Conservation (phyloP, 805 yeast species). For the Starmerella riodocensis region DNA sequence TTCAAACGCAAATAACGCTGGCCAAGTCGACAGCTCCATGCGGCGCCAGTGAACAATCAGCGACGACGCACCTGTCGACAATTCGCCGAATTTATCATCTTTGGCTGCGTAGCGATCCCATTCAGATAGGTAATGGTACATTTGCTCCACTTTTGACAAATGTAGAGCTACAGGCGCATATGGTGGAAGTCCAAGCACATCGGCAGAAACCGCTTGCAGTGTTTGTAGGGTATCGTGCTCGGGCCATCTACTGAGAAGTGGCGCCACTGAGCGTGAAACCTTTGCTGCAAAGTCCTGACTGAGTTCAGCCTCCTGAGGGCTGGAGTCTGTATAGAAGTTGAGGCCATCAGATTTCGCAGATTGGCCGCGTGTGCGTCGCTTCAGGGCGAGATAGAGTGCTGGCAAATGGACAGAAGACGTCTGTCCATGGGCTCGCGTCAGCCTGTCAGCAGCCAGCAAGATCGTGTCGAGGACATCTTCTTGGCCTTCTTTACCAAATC, state of each 20-base stretch:
- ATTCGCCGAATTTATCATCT: constrained; percentile 48
- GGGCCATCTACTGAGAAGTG: constrained; percentile 64
- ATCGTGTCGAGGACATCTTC: not conserved
- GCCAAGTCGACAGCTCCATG: constrained; percentile 79
- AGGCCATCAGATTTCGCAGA: constrained; percentile 27
- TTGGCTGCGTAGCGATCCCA: constrained; percentile 89
- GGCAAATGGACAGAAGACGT: constrained; percentile 9
- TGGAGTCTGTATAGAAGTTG: constrained; percentile 54
- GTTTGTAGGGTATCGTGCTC: constrained; percentile 83
- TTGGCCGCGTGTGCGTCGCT: not conserved
- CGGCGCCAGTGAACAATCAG: constrained; percentile 85
- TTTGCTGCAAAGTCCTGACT: constrained; percentile 41
- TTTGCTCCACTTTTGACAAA: constrained; percentile 72
- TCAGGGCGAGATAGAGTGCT: constrained; percentile 13
- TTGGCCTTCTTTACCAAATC: not conserved
- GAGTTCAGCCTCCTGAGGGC: constrained; percentile 44
- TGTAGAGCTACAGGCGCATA: constrained; percentile 63
- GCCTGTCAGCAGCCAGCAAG: constrained; percentile 1
- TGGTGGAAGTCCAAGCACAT: constrained; percentile 49
- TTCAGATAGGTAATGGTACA: constrained; percentile 68
- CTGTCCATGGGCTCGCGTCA: constrained; percentile 1
- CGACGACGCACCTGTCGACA: constrained; percentile 45
- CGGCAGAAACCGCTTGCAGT: constrained; percentile 48
- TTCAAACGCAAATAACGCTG: constrained; percentile 44
- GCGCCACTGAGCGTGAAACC: constrained; percentile 35